Evolutionary conservation across 495 filamentous ascomycete species (phyloP), one percentile per base, ranked within the genome.

Genomic region (Penicillium daleae): DNA sequence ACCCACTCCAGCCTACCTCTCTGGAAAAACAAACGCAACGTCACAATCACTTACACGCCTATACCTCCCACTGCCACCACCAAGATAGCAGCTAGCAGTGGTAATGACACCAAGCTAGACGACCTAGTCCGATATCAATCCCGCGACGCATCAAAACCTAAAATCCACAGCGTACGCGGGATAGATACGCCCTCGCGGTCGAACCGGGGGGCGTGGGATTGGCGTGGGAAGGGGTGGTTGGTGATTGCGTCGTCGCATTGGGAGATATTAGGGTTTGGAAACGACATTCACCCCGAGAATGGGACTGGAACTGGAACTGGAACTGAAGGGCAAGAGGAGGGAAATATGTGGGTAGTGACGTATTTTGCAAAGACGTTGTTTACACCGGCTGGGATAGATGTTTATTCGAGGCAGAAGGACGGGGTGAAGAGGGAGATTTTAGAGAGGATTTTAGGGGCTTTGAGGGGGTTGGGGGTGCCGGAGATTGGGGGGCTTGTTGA

Each of bases 281-380:
- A 86, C 62, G 77, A 86, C 62, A 64, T 70, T 44, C 83, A 74
- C 54, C 4, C 39, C n/a, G n/a, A 31, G 7, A 3, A 42, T n/a
- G n/a, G n/a, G 39, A 10, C 39, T 21, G 19, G 2, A 7, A 22
- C 39, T 42, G 39, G 2, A 17, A 3, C 12, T 39, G 37, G 37
- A 10, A 9, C n/a, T 42, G 35, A 17, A 39, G 10, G 44, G 3
- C 22, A 48, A 15, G 44, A 15, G 9, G 76, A 60, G 64, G 65
- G 40, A 69, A 79, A 61, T 58, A 72, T 72, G 76, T 93, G 87
- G 88, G 81, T 85, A 9, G 88, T 93, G 4, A 93, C 89, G 4
- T 91, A 86, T 77, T 95, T 93, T 70, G 83, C 83, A 60, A 87
- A 87, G 60, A 92, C 87, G 33, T 58, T 89, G 50, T 93, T 93